Base-by-base conservation (phyloP, 2,329 filamentous ascomycete species). In the Monilinia fructicola region DNA sequence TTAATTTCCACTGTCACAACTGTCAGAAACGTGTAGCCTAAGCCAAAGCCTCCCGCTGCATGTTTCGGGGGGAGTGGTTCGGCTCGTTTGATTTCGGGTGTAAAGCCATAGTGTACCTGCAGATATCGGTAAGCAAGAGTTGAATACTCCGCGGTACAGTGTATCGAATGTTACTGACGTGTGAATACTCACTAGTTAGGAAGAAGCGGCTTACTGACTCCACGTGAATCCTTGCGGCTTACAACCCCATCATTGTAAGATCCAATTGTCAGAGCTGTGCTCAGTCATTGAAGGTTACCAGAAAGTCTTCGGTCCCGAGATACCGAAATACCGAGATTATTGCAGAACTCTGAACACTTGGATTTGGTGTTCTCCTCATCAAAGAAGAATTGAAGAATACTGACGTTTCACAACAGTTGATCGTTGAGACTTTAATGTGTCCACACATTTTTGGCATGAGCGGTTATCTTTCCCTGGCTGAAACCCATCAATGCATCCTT, bases 171-270 rank as follows among this genome's bases (percentile, higher is more conserved):
- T 64, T 18, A 64, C 46, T 28, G 38, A 12, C 12, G 1, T 42
- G 38, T 56, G 54, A 56, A 9, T 23, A 44, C 23, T 28, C 40
- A 58, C 38, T 26, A 38, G 44, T 16, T 35, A 56, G n/a, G 23
- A 26, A 28, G 21, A 31, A 5, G 26, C 54, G 35, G 50, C 48
- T 44, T 44, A 26, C 38, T 14, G 23, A 38, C 12, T 40, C 44
- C 46, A 11, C 18, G 59, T 62, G 11, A 18, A 62, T 40, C 59
- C 59, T 62, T 40, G 59, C 26, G 46, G n/a, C 35, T 53, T 53
- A 28, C 31, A 40, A 26, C n/a, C 28, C 35, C 35, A 40, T 28
- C 35, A 40, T 28, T 14, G 12, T 40, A 28, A 53, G 46, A 21
- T 38, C 35, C 14, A 52, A 53, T 52, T 53, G n/a, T 42, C 35